These are phyloP conservation scores for Macrophomina phaseolina DNA, from an alignment of 2,329 filamentous ascomycete genomes.

Conservation along the genomic window DNA sequence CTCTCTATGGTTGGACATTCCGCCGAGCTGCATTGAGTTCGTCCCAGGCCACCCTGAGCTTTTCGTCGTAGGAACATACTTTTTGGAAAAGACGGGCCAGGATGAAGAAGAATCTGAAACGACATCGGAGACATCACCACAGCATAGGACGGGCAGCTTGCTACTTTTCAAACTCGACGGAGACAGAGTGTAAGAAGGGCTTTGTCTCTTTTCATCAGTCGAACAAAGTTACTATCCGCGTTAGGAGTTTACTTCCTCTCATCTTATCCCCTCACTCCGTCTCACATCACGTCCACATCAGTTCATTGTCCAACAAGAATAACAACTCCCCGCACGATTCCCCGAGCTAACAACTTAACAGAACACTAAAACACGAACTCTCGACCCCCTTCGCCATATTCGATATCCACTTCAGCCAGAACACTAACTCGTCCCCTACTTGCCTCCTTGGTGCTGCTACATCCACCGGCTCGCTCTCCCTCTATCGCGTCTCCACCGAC, in stretches of 20 bases:
- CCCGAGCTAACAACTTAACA: neutral
- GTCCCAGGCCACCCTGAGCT: constrained; percentile 66
- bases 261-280: no score
- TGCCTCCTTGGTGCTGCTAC: constrained; percentile 73
- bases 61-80: constrained; percentile 85
- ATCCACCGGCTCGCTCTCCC: constrained; percentile 72
- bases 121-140: constrained; percentile 48
- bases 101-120: constrained; percentile 32
- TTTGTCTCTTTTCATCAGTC: constrained; percentile 37
- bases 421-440: constrained; percentile 35
- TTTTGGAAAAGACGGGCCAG: constrained; percentile 63
- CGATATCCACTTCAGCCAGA: constrained; percentile 74
- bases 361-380: constrained; percentile 54
- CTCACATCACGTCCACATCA: no score
- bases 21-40: constrained; percentile 80
- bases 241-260: neutral
- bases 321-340: no score
- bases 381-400: constrained; percentile 75
- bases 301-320: no score
- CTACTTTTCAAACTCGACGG: constrained; percentile 66
- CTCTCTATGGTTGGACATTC: constrained; percentile 65
- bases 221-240: constrained; percentile 19
- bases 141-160: constrained; percentile 75
- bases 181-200: constrained; percentile 59
- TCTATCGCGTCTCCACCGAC: constrained; percentile 56